A percentile compares a stretch with the other conserved stretches of the same genome.
Conservation (phyloP, 2,329 filamentous ascomycete species). For the Dryadomyces quercivorus region DNA sequence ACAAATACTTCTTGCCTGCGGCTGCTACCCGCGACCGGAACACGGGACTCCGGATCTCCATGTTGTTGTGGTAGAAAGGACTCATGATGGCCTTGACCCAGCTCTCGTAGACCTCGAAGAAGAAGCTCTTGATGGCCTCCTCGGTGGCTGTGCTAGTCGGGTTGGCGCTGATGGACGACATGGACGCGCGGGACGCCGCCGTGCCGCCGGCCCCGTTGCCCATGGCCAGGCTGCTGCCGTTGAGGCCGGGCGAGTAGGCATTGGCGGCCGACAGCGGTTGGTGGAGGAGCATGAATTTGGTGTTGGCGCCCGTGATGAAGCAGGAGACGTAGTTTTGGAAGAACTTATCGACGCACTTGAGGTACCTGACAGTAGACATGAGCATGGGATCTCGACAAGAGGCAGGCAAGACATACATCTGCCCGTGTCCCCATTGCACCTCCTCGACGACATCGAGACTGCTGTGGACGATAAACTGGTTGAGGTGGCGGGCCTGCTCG, state of each 20-base stretch:
- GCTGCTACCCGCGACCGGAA: slow-evolving; percentile 74
- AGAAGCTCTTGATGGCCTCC: slow-evolving; percentile 91
- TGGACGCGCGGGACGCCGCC: slow-evolving; percentile 41
- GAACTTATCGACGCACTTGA: slow-evolving; percentile 94
- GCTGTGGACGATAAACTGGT: slow-evolving; percentile 94
- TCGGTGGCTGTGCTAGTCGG: slow-evolving; percentile 84
- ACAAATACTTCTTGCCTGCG: slow-evolving; percentile 87
- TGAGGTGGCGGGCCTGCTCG: slow-evolving; percentile 82
- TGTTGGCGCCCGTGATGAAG: slow-evolving; percentile 85
- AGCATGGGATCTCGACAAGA: not conserved
- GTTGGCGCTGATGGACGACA: slow-evolving; percentile 62
- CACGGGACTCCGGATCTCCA: slow-evolving; percentile 73
- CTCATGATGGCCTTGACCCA: slow-evolving; percentile 98
- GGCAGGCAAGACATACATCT: slow-evolving; percentile 48
- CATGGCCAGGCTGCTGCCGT: slow-evolving; percentile 11
- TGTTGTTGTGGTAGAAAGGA: slow-evolving; percentile 82
- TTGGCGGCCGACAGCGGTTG: slow-evolving; percentile 41
- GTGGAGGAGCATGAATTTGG: slow-evolving; percentile 89
- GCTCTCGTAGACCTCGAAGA: slow-evolving; percentile 87
- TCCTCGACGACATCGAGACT: slow-evolving; percentile 93
- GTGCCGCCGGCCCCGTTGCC: slow-evolving; percentile 2
- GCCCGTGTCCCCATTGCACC: slow-evolving; percentile 79
- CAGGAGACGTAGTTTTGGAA: slow-evolving; percentile 91
- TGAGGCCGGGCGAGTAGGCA: slow-evolving; percentile 11
- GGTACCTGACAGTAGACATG: slow-evolving; percentile 53